phyloP scores from a whole-genome alignment of 331 rosid genomes.

The Telfairia occidentalis region DNA sequence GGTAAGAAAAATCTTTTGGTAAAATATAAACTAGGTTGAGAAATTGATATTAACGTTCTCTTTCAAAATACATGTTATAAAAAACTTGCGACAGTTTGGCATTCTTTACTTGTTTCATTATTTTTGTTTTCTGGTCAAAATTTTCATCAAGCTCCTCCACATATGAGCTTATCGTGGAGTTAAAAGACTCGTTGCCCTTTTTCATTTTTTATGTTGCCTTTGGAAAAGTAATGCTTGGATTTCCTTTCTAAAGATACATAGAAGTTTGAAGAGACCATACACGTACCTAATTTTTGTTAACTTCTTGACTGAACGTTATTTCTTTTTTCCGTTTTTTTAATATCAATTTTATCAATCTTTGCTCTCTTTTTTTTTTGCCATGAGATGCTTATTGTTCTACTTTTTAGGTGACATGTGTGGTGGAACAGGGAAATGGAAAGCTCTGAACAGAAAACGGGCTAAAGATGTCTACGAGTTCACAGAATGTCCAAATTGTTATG shows the following conservation, averaged over 20 bases:
- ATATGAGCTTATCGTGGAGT: neutral
- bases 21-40: neutral
- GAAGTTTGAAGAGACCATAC: neutral
- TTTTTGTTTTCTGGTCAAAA: neutral
- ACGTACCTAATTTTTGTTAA: neutral
- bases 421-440: constrained; percentile 99
- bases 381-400: constrained; percentile 23
- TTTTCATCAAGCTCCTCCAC: neutral
- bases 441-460: constrained; percentile 90
- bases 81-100: neutral
- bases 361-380: neutral
- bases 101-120: neutral
- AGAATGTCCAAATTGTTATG: constrained; percentile 97
- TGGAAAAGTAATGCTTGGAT: neutral
- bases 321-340: neutral
- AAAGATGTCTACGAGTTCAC: constrained; percentile 91
- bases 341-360: neutral
- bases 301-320: neutral
- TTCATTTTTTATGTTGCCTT: neutral
- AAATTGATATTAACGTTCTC: neutral
- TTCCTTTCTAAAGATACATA: neutral
- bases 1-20: neutral
- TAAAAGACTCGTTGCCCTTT: neutral
- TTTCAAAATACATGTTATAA: neutral
- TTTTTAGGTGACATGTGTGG: constrained; percentile 97